phyloP scores from a whole-genome alignment of 495 filamentous ascomycete species.

The Hapsidospora chrysogenum region DNA sequence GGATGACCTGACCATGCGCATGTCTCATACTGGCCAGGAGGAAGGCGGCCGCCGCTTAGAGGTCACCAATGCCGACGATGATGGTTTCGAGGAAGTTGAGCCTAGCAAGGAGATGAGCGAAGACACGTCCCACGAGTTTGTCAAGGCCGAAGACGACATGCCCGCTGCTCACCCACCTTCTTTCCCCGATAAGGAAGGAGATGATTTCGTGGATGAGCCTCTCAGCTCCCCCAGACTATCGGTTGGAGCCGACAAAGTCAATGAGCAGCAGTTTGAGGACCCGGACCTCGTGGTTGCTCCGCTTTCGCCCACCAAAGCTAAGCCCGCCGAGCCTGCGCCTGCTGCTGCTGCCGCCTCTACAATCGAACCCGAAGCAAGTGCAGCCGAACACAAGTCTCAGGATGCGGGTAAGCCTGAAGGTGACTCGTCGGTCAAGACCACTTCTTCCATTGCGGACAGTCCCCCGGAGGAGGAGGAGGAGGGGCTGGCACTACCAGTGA shows the following conservation, averaged over 20 bases:
- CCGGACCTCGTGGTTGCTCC: conserved; percentile 29
- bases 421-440: too few species aligned
- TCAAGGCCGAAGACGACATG: conserved; percentile 30
- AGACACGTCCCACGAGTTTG: conserved; percentile 33
- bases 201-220: conserved; percentile 57
- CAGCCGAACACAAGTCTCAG: too few species aligned
- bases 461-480: background rate
- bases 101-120: conserved; percentile 50
- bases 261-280: conserved; percentile 20
- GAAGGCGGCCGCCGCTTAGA: conserved; percentile 43
- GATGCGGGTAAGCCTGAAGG: too few species aligned
- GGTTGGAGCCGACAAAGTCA: conserved; percentile 18
- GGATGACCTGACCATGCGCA: conserved; percentile 28
- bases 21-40: conserved; percentile 24
- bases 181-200: conserved; percentile 38
- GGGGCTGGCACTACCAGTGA: background rate
- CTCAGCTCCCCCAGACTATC: conserved; percentile 39
- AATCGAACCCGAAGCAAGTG: background rate
- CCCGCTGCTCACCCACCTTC: conserved; percentile 12
- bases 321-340: conserved; percentile 3
- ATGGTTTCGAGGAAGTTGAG: conserved; percentile 87
- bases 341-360: background rate
- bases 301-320: conserved; percentile 29
- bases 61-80: conserved; percentile 72
- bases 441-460: background rate